Base-by-base conservation (phyloP, 2,329 filamentous ascomycete genomes). In the Arthrobotrys sinensis region DNA sequence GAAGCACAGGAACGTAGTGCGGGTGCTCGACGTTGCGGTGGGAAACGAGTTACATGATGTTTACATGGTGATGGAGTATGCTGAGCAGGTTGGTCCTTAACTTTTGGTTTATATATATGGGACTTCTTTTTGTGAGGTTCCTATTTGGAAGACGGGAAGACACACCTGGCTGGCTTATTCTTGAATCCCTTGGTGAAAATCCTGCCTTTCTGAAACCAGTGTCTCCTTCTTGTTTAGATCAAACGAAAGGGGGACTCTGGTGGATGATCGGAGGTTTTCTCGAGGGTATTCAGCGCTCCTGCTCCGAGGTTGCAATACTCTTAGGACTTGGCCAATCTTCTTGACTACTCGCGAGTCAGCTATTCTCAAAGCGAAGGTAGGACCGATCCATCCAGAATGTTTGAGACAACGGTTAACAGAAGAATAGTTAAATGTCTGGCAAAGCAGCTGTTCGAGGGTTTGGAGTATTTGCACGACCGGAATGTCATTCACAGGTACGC, bases 11-110 rank as follows among this genome's bases (percentile, higher is more conserved):
- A 84, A 84, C 65, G 81, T 84, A 34, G 80, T 84, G 53, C 82
- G 82, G 45, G 82, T 84, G 12, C 75, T 84, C 5, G 82, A 84
- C 68, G 82, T 84, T 48, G 83, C 83, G 7, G 83, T 84, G 8
- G 83, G 81, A 32, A 78, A 81, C 12, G 80, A 81, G 52, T 71
- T 84, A 79, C 82, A 83, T 66, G 82, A 84, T 70, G 79, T 84
- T 48, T 83, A 83, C 72, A 83, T 84, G 83, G 83, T 84, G 52
- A 83, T 84, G 83, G 83, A 84, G 76, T 84, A 84, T 69, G 83
- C 82, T 78, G 83, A 84, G 81, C 83, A 84, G 83, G 83, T 84
- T 83, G 81, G 83, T 83, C 60, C 55, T 78, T 73, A 68, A 69
- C 80, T 81, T 45, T 62, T 64, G 46, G 28, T 38, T n/a, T 21